A percentile compares a stretch with the other conserved stretches of the same genome.
phyloP scores from a whole-genome alignment of 176 grass and related monocot genomes.

The Juncus effusus region DNA sequence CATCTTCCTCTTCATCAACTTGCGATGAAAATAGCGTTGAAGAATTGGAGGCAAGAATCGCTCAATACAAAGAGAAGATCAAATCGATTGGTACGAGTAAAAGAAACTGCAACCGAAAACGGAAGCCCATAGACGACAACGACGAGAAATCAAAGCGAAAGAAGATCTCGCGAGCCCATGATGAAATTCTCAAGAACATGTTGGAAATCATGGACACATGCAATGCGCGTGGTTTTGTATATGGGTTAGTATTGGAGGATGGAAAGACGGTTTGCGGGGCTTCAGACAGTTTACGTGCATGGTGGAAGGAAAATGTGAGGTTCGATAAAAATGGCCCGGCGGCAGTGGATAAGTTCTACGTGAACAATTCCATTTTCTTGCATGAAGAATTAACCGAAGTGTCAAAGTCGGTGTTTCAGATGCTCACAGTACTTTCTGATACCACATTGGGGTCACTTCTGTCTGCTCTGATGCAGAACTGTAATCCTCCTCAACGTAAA shows the following conservation, averaged over 20 bases:
- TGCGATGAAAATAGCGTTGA: no score
- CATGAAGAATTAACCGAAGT: conserved; percentile 5
- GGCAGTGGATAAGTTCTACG: conserved; percentile 40
- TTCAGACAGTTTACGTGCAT: conserved; percentile 55
- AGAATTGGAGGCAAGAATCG: no score
- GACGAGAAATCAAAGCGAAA: no score
- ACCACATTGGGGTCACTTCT: conserved; percentile 54
- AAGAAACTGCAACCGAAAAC: no score
- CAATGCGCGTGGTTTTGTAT: conserved; percentile 10
- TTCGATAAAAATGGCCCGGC: conserved; percentile 55
- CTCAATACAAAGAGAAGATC: no score
- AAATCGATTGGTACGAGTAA: no score
- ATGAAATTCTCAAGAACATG: no score
- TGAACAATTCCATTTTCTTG: conserved; percentile 30
- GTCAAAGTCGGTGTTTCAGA: conserved; percentile 28
- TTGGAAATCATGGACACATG: neutral
- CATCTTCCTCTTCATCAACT: no score
- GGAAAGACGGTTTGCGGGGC: conserved; percentile 24
- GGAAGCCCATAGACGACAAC: no score
- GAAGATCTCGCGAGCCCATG: no score
- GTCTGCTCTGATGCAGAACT: conserved; percentile 64
- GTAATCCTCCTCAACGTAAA: conserved; percentile 52
- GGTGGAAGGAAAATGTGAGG: conserved; percentile 70
- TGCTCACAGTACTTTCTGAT: conserved; percentile 44
- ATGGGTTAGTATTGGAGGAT: conserved; percentile 14